Conservation (phyloP, 441 rosid species). For the Erodium texanum region DNA sequence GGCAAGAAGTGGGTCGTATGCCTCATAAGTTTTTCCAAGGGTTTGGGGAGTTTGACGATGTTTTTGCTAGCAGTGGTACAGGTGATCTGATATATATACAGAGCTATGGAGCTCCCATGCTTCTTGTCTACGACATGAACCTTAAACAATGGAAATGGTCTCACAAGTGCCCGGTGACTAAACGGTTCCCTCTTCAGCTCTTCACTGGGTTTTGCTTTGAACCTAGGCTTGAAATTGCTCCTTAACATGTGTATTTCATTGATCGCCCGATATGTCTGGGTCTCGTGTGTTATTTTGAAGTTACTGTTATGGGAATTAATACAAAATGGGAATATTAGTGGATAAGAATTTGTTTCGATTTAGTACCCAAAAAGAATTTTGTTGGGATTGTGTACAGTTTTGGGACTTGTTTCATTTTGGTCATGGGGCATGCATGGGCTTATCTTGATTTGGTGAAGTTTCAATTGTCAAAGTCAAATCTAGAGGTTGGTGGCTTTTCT, state of each 20-base stretch:
- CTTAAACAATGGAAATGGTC: conserved; percentile 79
- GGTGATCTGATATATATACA: conserved; percentile 73
- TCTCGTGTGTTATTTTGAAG: conserved; percentile 16
- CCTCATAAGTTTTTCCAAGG: conserved; percentile 85
- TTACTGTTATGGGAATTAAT: conserved; percentile 8
- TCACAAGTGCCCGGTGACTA: conserved; percentile 68
- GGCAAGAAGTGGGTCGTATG: conserved; percentile 79
- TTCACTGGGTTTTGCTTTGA: conserved; percentile 89
- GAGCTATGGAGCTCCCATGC: conserved; percentile 77
- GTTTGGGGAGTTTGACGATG: conserved; percentile 92
- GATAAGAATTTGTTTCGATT: too few relatives aligned
- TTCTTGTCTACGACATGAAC: conserved; percentile 58
- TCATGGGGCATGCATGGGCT: too few relatives aligned
- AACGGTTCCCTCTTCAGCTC: conserved; percentile 88
- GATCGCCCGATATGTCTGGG: conserved; percentile 13
- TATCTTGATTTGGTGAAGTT: too few relatives aligned
- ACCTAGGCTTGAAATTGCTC: conserved; percentile 73
- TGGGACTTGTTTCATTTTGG: too few relatives aligned
- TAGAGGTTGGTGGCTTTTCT: too few relatives aligned
- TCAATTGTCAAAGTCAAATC: too few relatives aligned
- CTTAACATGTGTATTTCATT: conserved; percentile 18
- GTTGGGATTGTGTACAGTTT: too few relatives aligned
- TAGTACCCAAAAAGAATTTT: too few relatives aligned
- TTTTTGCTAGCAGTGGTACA: conserved; percentile 75
- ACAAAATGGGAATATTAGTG: conserved; percentile 24